phyloP scores from a whole-genome alignment of 2,329 filamentous ascomycete genomes.

The Lasiodiplodia hormozganensis region DNA sequence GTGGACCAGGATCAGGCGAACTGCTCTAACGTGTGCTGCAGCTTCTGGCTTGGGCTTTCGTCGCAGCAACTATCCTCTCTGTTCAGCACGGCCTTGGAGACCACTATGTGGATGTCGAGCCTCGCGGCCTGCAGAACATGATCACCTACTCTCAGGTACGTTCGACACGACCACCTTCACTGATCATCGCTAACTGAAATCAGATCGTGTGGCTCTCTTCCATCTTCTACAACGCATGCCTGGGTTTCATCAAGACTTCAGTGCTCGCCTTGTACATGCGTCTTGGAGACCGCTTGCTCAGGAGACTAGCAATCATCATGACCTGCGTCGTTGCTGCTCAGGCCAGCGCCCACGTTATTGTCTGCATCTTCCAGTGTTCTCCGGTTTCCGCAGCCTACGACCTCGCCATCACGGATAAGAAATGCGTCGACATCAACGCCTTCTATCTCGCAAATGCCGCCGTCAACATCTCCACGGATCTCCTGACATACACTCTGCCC shows the following conservation, averaged over 20 bases:
- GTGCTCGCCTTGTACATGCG: constrained; percentile 54
- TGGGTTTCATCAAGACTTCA: constrained; percentile 57
- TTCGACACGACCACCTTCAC: neutral
- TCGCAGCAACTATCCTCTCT: constrained; percentile 45
- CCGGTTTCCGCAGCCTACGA: constrained; percentile 37
- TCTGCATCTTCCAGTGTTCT: constrained; percentile 36
- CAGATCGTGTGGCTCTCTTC: constrained; percentile 54
- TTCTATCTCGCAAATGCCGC: constrained; percentile 39
- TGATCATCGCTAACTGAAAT: neutral
- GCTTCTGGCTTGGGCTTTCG: constrained; percentile 46
- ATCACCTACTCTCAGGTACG: constrained; percentile 37
- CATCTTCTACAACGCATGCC: constrained; percentile 55
- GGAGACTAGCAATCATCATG: constrained; percentile 48
- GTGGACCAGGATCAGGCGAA: constrained; percentile 32
- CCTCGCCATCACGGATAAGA: constrained; percentile 31
- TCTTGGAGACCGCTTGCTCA: constrained; percentile 49
- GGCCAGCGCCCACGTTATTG: constrained; percentile 35
- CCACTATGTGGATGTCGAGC: constrained; percentile 38
- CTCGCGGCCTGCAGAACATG: constrained; percentile 34
- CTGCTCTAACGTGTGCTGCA: constrained; percentile 29
- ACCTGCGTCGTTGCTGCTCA: constrained; percentile 48
- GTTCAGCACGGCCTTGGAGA: constrained; percentile 30
- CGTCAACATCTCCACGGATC: constrained; percentile 35
- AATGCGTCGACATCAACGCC: constrained; percentile 37
- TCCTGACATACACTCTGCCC: constrained; percentile 36